Percentiles rank a stretch among this genome's conserved stretches.
phyloP scores from a whole-genome alignment of 106 monocot species.

The Iris macrosiphon region DNA sequence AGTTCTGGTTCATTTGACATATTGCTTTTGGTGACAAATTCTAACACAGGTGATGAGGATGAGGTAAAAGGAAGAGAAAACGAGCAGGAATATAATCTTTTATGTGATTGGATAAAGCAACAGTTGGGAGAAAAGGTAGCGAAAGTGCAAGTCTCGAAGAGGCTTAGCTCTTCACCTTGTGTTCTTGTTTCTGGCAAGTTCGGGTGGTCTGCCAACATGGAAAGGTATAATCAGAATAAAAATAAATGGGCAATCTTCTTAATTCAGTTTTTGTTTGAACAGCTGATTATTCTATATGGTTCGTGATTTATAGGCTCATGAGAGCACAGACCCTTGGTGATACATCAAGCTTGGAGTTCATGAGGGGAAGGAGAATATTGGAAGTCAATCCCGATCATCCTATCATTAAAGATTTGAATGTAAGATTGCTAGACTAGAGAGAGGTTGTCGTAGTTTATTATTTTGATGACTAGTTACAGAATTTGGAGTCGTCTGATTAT shows the following conservation, averaged over 20 bases:
- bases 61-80: conserved; percentile 86
- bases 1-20: neutral
- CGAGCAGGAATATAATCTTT: conserved; percentile 72
- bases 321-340: conserved; percentile 93
- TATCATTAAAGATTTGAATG: conserved; percentile 82
- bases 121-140: conserved; percentile 96
- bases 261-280: neutral
- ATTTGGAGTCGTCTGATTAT: too few species aligned
- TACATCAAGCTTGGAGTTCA: conserved; percentile 89
- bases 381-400: conserved; percentile 94
- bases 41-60: conserved; percentile 70
- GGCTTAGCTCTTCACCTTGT: conserved; percentile 93
- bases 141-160: conserved; percentile 90
- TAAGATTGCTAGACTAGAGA: conserved; percentile 50
- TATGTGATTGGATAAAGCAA: conserved; percentile 98
- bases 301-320: conserved; percentile 61
- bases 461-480: too few species aligned
- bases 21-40: neutral
- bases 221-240: conserved; percentile 51
- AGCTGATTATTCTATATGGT: neutral
- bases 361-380: conserved; percentile 88
- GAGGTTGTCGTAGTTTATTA: too few species aligned
- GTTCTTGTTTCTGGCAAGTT: conserved; percentile 97
- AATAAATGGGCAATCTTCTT: neutral
- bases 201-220: conserved; percentile 98